Base-by-base conservation (phyloP, 2,329 filamentous ascomycete species). In the Macrophomina phaseolina region DNA sequence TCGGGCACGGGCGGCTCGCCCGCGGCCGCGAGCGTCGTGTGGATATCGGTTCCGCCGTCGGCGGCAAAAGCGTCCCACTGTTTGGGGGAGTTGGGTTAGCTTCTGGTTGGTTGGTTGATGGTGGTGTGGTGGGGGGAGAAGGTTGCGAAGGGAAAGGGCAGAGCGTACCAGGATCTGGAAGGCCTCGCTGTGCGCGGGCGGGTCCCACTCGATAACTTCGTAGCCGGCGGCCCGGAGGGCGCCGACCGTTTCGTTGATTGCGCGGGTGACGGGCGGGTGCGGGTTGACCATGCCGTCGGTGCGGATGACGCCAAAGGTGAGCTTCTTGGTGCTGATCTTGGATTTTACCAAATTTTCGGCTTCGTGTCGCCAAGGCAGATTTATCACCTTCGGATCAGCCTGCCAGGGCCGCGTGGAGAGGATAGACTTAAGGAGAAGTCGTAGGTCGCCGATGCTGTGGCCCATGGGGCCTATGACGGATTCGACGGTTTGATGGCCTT, bases 381-480 rank as follows among this genome's bases (percentile, higher is more conserved):
- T 87, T 49, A 87, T 78, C 0, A 89, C 87, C 0, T 89, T 78
- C 0, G 90, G 89, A 74, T 92, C 90, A 69, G 86, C 78, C 1
- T 87, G 77, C 90, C 90, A 92, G 0, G 90, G 90, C 63, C 87
- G 72, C 34, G 83, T 83, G 12, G 79, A 80, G 1, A 93, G 77
- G 2, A 91, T 73, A 0, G 84, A 78, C 70, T 87, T 84, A 1
- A 88, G 81, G 1, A 89, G 72, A 2, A 91, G 76, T 49, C 83
- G 83, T 12, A 91, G 72, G 0, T 84, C 84, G 1, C 81, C 80
- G 1, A 85, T 77, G 1, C 85, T 87, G 0, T 84, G 85, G 0
- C 85, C 85, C 14, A 93, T 74, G 0, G 89, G 88, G 0, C 89
- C 90, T 14, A 90, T 83, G 1, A 90, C 86, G 0, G 86, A 90